Percentiles rank a stretch among this genome's conserved stretches.
phyloP scores from a whole-genome alignment of 192 early-diverging fungal genomes.

The Coemansia umbellata region DNA sequence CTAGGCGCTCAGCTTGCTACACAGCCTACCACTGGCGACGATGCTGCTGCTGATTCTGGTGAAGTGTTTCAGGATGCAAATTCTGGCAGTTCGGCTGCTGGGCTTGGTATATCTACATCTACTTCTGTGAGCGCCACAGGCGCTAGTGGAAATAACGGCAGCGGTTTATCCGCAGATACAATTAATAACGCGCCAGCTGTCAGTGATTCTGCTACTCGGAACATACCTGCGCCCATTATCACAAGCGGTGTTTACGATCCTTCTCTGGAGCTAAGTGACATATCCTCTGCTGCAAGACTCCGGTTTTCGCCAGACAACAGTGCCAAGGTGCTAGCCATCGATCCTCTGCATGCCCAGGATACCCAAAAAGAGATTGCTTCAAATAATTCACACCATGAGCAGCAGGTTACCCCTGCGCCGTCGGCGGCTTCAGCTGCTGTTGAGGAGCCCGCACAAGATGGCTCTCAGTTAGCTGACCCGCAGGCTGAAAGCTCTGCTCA shows the following conservation, averaged over 20 bases:
- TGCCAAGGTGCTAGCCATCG: not conserved
- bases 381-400: not conserved
- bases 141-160: not conserved
- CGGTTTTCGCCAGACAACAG: conserved; percentile 31
- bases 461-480: not conserved
- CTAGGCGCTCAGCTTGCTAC: not conserved
- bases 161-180: not conserved
- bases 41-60: not conserved
- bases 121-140: not conserved
- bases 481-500: conserved; percentile 22
- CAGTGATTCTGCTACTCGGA: not conserved
- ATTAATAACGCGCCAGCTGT: not conserved
- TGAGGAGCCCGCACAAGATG: conserved; percentile 1
- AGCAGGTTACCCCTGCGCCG: conserved; percentile 3
- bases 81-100: not conserved
- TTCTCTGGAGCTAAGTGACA: not conserved
- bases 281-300: conserved; percentile 1
- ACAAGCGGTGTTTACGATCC: not conserved
- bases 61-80: not conserved
- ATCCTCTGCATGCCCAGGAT: not conserved
- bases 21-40: not conserved
- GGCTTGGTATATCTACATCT: not conserved
- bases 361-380: not conserved
- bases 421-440: not conserved
- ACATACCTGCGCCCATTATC: conserved; percentile 1